phyloP scores from a whole-genome alignment of 208 protist species.

The Wallacemonas sp. region DNA sequence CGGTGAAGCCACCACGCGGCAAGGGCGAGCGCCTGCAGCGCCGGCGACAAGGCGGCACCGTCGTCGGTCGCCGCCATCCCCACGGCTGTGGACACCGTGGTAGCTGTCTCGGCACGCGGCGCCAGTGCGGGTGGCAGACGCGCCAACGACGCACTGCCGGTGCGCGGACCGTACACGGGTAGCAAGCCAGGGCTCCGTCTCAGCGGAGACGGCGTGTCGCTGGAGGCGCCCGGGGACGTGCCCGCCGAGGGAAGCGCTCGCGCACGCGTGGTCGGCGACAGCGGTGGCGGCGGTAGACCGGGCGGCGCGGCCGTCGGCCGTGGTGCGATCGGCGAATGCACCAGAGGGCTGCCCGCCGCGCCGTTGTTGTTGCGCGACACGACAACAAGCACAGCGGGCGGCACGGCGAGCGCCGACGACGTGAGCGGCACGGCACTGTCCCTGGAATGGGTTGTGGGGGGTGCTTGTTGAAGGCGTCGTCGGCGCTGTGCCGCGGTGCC shows the following conservation, averaged over 20 bases:
- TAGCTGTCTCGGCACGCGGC: no score
- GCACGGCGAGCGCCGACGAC: not conserved
- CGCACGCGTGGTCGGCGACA: not conserved
- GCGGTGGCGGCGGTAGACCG: not conserved
- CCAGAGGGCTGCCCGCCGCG: not conserved
- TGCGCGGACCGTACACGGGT: not conserved
- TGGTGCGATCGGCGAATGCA: not conserved
- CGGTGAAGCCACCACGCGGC: constrained; percentile 53
- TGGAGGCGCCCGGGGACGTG: not conserved
- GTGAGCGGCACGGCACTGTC: no score
- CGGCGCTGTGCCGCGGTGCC: not conserved
- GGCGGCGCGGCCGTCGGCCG: not conserved
- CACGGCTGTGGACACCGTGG: no score
- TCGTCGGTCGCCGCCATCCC: not conserved
- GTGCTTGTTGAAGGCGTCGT: not conserved
- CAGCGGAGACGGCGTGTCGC: not conserved
- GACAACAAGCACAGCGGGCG: constrained; percentile 3
- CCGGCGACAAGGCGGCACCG: not conserved
- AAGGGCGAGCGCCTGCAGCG: constrained; percentile 27
- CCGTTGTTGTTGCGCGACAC: constrained; percentile 3
- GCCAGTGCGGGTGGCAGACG: not conserved
- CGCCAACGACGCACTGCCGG: no score
- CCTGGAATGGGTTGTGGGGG: not conserved
- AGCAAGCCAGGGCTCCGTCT: not conserved
- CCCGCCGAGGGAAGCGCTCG: not conserved